phyloP scores from a whole-genome alignment of 2,329 filamentous ascomycete species.

The Colletotrichum sidae region DNA sequence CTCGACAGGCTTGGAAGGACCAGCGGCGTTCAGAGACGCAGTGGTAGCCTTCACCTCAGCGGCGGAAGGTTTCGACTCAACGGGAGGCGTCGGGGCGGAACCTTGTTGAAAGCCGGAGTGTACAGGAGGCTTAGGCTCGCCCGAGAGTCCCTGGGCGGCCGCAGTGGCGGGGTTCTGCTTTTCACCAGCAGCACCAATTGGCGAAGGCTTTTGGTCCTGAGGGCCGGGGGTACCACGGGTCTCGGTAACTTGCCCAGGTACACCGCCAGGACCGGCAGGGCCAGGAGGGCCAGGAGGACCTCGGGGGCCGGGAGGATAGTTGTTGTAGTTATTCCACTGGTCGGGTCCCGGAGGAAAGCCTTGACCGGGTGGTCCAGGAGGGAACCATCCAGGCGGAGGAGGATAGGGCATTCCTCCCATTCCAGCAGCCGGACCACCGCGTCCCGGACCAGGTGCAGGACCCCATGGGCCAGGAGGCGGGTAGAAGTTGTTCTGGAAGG shows the following conservation, averaged over 20 bases:
- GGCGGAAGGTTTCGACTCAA: conserved; percentile 75
- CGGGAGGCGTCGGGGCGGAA: conserved; percentile 70
- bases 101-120: conserved; percentile 44
- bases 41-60: conserved; percentile 65
- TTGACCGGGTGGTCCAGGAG: conserved; percentile 67
- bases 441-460: conserved; percentile 55
- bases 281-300: conserved; percentile 60
- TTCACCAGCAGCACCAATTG: conserved; percentile 63
- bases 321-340: conserved; percentile 67
- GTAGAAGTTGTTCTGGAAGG: conserved; percentile 61
- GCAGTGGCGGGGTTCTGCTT: conserved; percentile 61
- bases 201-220: conserved; percentile 59
- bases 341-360: conserved; percentile 76
- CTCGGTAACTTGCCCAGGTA: conserved; percentile 41
- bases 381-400: conserved; percentile 82
- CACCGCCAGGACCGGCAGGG: conserved; percentile 49
- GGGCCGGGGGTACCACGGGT: conserved; percentile 40
- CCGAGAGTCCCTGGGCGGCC: conserved; percentile 44
- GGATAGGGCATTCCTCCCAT: conserved; percentile 82
- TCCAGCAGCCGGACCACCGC: conserved; percentile 52
- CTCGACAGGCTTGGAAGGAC: conserved; percentile 48
- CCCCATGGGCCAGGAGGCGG: conserved; percentile 68
- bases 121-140: conserved; percentile 32
- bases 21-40: conserved; percentile 58
- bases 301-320: conserved; percentile 70